Conservation (phyloP, 805 yeast genomes). For the Phaffomyces antillensis region DNA sequence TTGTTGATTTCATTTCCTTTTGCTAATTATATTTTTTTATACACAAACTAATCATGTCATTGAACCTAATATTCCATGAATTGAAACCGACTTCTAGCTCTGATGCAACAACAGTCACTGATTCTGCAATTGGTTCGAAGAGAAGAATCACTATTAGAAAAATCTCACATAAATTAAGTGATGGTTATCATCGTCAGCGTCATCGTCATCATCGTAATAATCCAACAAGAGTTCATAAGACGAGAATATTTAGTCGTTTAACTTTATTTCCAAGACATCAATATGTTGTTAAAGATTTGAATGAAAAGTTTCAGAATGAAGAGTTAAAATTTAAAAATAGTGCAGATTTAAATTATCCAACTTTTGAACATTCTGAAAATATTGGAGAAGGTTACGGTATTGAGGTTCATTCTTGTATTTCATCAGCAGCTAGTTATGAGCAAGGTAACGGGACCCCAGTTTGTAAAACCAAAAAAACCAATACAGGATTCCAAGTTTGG, state of each 20-base stretch:
- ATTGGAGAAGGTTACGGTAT: neutral
- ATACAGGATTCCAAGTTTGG: constrained; percentile 7
- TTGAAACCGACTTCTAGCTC: neutral
- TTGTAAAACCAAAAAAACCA: constrained; percentile 5
- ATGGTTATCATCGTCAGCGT: neutral
- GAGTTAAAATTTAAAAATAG: constrained; percentile 3
- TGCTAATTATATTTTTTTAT: neutral
- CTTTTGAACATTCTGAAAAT: neutral
- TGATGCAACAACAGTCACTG: neutral
- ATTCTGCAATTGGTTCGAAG: neutral
- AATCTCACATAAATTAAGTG: constrained; percentile 3
- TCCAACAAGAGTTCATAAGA: neutral
- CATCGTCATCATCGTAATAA: neutral
- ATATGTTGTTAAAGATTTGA: neutral
- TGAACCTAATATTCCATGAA: constrained; percentile 1
- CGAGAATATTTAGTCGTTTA: neutral
- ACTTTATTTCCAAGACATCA: neutral
- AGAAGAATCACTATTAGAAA: constrained; percentile 2
- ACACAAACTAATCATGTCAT: neutral
- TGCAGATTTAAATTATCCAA: constrained; percentile 1
- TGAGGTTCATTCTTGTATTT: neutral
- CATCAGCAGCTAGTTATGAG: constrained; percentile 6
- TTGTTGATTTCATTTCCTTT: too few species aligned
- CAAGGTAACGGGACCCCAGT: constrained; percentile 4
- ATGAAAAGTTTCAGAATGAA: neutral